These are phyloP conservation scores for Rhizophora apiculata DNA, from an alignment of 345 rosid genomes.

Conservation along the genomic window DNA sequence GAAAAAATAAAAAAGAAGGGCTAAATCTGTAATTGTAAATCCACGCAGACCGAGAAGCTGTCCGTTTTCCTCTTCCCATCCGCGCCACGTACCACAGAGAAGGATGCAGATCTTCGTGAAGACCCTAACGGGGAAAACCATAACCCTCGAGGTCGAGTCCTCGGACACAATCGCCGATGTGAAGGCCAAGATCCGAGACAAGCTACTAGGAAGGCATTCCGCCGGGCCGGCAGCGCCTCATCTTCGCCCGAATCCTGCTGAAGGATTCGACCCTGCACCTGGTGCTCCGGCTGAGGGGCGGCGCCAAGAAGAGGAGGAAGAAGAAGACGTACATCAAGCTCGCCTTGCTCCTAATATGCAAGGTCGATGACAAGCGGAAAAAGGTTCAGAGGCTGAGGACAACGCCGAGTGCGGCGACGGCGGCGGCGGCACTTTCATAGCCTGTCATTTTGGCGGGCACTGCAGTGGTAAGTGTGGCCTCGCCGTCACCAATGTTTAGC, in stretches of 20 bases:
- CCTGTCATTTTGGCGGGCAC: too few relatives aligned
- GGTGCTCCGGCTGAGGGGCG: constrained; percentile 40
- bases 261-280: constrained; percentile 35
- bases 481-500: not conserved
- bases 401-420: not conserved
- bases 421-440: too few relatives aligned
- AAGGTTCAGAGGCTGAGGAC: not conserved
- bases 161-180: constrained; percentile 1
- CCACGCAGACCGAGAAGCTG: too few relatives aligned
- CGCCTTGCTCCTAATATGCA: not conserved
- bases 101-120: constrained; percentile 5
- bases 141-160: not conserved
- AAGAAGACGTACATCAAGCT: not conserved
- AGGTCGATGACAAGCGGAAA: not conserved
- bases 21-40: too few relatives aligned
- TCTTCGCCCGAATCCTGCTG: constrained; percentile 21
- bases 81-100: not conserved
- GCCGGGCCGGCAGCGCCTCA: not conserved
- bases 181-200: not conserved
- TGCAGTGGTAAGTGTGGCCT: too few relatives aligned
- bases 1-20: too few relatives aligned
- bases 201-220: not conserved
- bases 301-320: constrained; percentile 19
- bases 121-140: constrained; percentile 2
- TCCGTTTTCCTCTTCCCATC: not conserved